Percentiles rank a stretch among this genome's conserved stretches.
phyloP scores from a whole-genome alignment of 176 grass and related monocot species.

The Triticum monococcum region DNA sequence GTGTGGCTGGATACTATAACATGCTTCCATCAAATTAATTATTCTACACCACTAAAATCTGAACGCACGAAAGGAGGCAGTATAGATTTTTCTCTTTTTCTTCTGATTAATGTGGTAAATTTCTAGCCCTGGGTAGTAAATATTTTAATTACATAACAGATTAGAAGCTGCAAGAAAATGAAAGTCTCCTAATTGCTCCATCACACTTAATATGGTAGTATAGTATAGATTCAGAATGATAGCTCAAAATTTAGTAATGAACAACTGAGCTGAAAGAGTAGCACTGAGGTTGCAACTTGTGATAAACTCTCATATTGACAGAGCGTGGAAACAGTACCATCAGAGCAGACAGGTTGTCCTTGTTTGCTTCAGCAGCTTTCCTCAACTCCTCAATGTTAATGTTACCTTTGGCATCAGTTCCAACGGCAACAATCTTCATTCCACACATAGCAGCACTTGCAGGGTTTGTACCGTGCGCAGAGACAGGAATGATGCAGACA shows the following conservation, averaged over 20 bases:
- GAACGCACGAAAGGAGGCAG: not conserved
- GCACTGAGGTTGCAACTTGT: not conserved
- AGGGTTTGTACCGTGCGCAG: slow-evolving; percentile 96
- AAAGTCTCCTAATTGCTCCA: not conserved
- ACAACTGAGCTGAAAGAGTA: slow-evolving; percentile 21
- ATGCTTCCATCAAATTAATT: slow-evolving; percentile 2
- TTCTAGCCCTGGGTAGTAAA: not conserved
- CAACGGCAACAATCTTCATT: slow-evolving; percentile 98
- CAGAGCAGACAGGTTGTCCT: slow-evolving; percentile 88
- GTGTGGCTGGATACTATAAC: not conserved
- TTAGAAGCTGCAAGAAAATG: not conserved
- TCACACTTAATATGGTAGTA: not conserved
- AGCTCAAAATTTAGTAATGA: slow-evolving; percentile 3
- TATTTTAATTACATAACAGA: not conserved
- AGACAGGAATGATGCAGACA: slow-evolving; percentile 99
- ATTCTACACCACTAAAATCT: not conserved
- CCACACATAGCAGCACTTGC: slow-evolving; percentile 99
- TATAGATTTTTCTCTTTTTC: not conserved
- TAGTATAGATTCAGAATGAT: slow-evolving; percentile 1
- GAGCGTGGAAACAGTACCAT: slow-evolving; percentile 61
- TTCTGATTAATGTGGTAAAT: not conserved
- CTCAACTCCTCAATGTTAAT: slow-evolving; percentile 95
- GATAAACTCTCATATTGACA: slow-evolving; percentile 16
- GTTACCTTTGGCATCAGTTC: slow-evolving; percentile 97
- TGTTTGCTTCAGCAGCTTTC: slow-evolving; percentile 91